Evolutionary conservation across 2,329 filamentous ascomycete species (phyloP).

Genomic region (Geosmithia putterillii): DNA sequence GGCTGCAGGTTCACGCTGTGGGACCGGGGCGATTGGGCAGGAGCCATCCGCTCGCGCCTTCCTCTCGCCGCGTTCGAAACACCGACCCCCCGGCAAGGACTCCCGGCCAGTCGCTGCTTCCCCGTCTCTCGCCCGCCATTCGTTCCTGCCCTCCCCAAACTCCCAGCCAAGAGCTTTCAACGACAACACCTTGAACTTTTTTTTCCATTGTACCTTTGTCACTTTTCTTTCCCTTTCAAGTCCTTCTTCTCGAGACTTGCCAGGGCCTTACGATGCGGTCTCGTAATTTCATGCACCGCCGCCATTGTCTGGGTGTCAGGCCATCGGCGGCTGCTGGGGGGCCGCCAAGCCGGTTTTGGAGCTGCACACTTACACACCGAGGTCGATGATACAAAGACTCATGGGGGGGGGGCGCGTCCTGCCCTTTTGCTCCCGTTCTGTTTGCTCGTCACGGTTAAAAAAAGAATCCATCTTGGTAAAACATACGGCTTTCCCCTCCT

Average conservation of each 20-base stretch:
- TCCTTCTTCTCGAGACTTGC: not conserved
- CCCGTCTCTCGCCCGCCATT: not conserved
- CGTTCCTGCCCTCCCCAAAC: too few relatives aligned
- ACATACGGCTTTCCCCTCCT: not conserved
- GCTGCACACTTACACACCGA: not conserved
- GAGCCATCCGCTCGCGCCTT: not conserved
- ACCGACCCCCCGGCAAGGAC: too few relatives aligned
- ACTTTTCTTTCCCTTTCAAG: not conserved
- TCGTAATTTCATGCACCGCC: not conserved
- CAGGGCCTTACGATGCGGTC: conserved; percentile 1
- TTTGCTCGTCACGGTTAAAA: not conserved
- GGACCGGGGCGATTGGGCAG: not conserved
- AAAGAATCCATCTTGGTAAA: not conserved
- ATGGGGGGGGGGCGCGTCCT: too few relatives aligned
- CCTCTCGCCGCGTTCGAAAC: not conserved
- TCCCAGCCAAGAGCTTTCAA: not conserved
- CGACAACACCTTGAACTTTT: not conserved
- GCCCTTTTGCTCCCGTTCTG: conserved; percentile 1
- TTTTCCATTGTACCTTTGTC: not conserved
- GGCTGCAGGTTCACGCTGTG: not conserved
- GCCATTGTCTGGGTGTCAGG: not conserved
- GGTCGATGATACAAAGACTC: not conserved
- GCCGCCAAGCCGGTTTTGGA: not conserved
- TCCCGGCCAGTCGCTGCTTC: not conserved
- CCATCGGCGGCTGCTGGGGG: not conserved